Evolutionary conservation across 345 rosid species (phyloP).

Genomic region (Dipteronia dyeriana): DNA sequence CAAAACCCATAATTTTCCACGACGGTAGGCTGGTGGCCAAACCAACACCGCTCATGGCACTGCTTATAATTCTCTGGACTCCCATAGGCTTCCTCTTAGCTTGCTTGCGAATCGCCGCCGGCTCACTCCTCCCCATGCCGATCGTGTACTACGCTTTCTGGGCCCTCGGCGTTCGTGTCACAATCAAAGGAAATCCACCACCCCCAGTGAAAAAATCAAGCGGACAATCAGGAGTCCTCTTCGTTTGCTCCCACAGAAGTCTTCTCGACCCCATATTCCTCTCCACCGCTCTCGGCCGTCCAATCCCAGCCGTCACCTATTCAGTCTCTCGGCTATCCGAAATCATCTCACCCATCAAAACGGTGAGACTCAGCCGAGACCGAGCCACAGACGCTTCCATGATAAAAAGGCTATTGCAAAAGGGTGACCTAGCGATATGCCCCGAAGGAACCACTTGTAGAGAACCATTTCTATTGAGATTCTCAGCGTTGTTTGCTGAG

Average conservation of each 20-base stretch:
- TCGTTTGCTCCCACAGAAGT: slow-evolving; percentile 71
- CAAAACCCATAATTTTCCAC: slow-evolving; percentile 73
- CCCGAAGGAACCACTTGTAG: slow-evolving; percentile 90
- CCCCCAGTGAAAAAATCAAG: slow-evolving; percentile 37
- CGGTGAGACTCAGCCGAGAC: slow-evolving; percentile 68
- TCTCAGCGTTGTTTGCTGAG: slow-evolving; percentile 71
- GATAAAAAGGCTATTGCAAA: slow-evolving; percentile 59
- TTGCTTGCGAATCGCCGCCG: slow-evolving; percentile 53
- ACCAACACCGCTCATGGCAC: slow-evolving; percentile 65
- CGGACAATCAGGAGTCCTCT: slow-evolving; percentile 44
- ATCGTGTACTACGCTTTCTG: slow-evolving; percentile 57
- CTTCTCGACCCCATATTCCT: slow-evolving; percentile 77
- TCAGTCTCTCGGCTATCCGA: slow-evolving; percentile 76
- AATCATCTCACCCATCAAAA: slow-evolving; percentile 76
- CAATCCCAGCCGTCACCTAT: slow-evolving; percentile 76
- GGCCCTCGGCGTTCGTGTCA: slow-evolving; percentile 65
- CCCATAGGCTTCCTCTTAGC: slow-evolving; percentile 74
- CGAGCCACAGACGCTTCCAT: slow-evolving; percentile 60
- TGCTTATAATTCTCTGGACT: slow-evolving; percentile 63
- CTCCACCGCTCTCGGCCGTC: slow-evolving; percentile 70
- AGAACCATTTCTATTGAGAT: slow-evolving; percentile 77
- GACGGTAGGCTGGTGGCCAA: slow-evolving; percentile 76
- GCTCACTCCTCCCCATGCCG: slow-evolving; percentile 64
- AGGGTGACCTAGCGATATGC: slow-evolving; percentile 77
- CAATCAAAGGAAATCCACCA: slow-evolving; percentile 71